Evolutionary conservation across 1,139 yeast genomes (phyloP).

Genomic region (Debaryomycetaceae sp.): DNA sequence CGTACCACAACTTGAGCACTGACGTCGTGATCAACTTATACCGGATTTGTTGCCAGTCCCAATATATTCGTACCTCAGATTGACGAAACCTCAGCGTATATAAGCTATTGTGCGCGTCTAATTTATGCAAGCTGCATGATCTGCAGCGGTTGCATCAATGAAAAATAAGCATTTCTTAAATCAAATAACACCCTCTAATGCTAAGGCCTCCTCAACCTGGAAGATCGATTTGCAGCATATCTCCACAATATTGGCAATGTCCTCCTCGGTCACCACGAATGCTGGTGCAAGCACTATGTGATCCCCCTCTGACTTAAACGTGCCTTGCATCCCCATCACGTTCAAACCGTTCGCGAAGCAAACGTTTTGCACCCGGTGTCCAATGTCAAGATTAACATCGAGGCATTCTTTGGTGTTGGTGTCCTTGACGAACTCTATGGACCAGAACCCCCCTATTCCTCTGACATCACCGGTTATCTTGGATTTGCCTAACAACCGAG

Average conservation of each 20-base stretch:
- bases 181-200: constrained; percentile 10
- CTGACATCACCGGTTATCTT: constrained; percentile 53
- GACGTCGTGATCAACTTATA: too few relatives aligned
- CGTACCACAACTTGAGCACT: too few relatives aligned
- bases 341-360: constrained; percentile 40
- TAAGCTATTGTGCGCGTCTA: neutral
- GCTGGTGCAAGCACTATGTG: constrained; percentile 50
- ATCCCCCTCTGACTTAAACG: constrained; percentile 40
- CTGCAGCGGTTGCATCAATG: neutral
- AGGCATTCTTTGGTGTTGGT: constrained; percentile 45
- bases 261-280: constrained; percentile 40
- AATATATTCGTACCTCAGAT: too few relatives aligned
- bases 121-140: neutral
- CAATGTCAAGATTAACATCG: constrained; percentile 27
- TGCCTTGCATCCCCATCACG: constrained; percentile 43
- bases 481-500: constrained; percentile 11
- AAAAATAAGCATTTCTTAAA: too few relatives aligned
- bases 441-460: constrained; percentile 61
- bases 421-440: constrained; percentile 52
- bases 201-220: constrained; percentile 15
- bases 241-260: constrained; percentile 38
- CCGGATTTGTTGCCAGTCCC: too few relatives aligned
- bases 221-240: constrained; percentile 17
- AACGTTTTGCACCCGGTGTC: constrained; percentile 27
- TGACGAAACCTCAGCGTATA: too few relatives aligned